phyloP scores from a whole-genome alignment of 2,329 filamentous ascomycete species.

The Colletotrichum theobromicola region DNA sequence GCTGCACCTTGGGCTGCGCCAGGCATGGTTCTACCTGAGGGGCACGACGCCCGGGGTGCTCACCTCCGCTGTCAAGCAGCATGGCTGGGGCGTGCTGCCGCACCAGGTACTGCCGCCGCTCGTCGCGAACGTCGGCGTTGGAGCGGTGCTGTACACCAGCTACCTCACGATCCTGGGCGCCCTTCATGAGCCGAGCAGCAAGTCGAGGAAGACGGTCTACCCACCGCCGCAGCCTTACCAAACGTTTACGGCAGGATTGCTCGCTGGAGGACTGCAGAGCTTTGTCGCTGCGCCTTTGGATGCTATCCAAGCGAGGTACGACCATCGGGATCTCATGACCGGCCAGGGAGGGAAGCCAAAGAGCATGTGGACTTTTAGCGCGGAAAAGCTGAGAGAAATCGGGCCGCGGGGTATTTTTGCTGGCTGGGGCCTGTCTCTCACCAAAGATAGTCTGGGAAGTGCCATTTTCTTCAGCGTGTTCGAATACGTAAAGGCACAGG shows the following conservation, averaged over 20 bases:
- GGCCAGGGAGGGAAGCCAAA: conserved; percentile 49
- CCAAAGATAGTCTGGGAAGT: conserved; percentile 73
- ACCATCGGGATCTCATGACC: conserved; percentile 56
- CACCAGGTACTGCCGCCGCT: conserved; percentile 80
- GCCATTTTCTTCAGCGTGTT: conserved; percentile 78
- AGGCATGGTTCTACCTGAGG: conserved; percentile 56
- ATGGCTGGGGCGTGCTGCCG: conserved; percentile 77
- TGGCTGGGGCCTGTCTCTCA: conserved; percentile 71
- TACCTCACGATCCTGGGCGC: conserved; percentile 73
- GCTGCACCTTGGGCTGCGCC: conserved; percentile 37
- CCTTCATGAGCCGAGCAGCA: conserved; percentile 68
- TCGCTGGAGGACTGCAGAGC: conserved; percentile 74
- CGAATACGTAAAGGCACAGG: conserved; percentile 77
- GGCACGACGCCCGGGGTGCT: conserved; percentile 74
- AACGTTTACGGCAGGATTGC: conserved; percentile 73
- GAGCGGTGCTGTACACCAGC: conserved; percentile 76
- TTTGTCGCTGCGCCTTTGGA: conserved; percentile 77
- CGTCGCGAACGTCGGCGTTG: conserved; percentile 75
- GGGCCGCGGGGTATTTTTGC: conserved; percentile 76
- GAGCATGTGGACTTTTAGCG: conserved; percentile 77
- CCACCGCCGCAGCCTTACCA: conserved; percentile 68
- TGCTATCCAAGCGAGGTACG: conserved; percentile 76
- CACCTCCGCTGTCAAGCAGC: conserved; percentile 68
- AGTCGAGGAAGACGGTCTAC: conserved; percentile 66
- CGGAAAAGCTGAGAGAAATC: conserved; percentile 69